phyloP scores from a whole-genome alignment of 495 filamentous ascomycete genomes.

The Penicillium dipodomyicola region DNA sequence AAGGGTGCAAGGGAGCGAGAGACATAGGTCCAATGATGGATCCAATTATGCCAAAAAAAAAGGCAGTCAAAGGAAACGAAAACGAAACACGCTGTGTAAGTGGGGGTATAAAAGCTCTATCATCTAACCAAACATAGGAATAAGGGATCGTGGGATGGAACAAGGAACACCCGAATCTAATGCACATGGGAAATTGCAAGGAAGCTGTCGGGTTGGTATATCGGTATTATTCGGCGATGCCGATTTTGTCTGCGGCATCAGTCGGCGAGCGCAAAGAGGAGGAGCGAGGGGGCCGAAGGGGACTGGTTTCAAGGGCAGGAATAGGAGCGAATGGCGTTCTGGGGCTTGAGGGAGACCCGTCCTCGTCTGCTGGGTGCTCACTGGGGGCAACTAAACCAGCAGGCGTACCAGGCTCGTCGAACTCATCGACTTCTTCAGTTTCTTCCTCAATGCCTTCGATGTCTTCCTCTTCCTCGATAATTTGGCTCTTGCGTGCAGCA shows the following conservation, averaged over 20 bases:
- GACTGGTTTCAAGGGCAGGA: constrained; percentile 35
- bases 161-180: constrained; percentile 2
- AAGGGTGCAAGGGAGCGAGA: neutral
- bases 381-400: constrained; percentile 22
- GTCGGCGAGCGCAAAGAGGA: constrained; percentile 34
- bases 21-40: constrained; percentile 9
- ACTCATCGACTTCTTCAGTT: constrained; percentile 69
- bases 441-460: constrained; percentile 64
- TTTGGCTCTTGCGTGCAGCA: constrained; percentile 55
- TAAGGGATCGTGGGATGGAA: constrained; percentile 7
- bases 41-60: neutral
- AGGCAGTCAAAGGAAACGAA: constrained; percentile 17
- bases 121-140: constrained; percentile 24
- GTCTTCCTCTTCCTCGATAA: constrained; percentile 87
- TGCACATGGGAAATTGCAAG: constrained; percentile 9
- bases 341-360: constrained; percentile 22
- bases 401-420: constrained; percentile 49
- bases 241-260: constrained; percentile 11
- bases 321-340: constrained; percentile 38
- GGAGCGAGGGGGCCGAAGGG: constrained; percentile 37
- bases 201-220: neutral
- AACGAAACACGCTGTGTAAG: constrained; percentile 27
- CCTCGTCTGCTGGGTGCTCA: constrained; percentile 9
- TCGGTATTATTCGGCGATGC: neutral
- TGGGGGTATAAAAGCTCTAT: constrained; percentile 38